Percentiles rank a stretch among this genome's conserved stretches.
These are phyloP conservation scores for Aaosphaeria arxii DNA, from an alignment of 2,329 filamentous ascomycete genomes.

Conservation along the genomic window DNA sequence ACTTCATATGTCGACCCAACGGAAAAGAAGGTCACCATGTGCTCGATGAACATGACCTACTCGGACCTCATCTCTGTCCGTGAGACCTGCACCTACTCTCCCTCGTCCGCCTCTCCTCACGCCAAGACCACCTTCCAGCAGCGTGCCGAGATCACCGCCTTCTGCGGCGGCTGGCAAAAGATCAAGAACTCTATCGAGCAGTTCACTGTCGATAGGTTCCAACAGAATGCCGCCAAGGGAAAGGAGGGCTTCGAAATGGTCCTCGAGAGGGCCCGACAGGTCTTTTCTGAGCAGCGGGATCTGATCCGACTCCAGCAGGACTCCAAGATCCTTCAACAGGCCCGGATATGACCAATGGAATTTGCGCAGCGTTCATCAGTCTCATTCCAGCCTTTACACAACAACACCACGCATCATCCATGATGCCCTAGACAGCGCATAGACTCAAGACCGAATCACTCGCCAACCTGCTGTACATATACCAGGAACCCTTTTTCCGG, in stretches of 20 bases:
- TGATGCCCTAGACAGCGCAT: no score
- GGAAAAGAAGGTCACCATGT: constrained; percentile 89
- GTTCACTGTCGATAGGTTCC: constrained; percentile 80
- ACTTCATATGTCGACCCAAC: constrained; percentile 88
- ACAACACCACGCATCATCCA: neutral
- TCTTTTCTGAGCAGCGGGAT: constrained; percentile 86
- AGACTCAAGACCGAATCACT: no score
- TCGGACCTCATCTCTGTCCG: constrained; percentile 86
- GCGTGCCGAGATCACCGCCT: constrained; percentile 85
- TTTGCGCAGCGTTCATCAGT: neutral
- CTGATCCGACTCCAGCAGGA: constrained; percentile 47
- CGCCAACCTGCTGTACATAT: no score
- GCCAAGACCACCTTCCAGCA: constrained; percentile 79
- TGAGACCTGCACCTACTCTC: constrained; percentile 87
- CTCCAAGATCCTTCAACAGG: constrained; percentile 27
- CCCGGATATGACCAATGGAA: constrained; percentile 20
- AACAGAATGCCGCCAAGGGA: constrained; percentile 86
- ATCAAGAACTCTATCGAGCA: constrained; percentile 97
- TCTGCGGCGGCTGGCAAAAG: constrained; percentile 95
- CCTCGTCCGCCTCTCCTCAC: constrained; percentile 47
- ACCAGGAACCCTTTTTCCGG: neutral
- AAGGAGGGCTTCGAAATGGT: constrained; percentile 94
- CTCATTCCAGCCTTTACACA: neutral
- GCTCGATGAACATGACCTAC: constrained; percentile 91
- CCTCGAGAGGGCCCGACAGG: constrained; percentile 85